phyloP scores from a whole-genome alignment of 352 stramenopile species.

The Globisporangium acanthophoron region DNA sequence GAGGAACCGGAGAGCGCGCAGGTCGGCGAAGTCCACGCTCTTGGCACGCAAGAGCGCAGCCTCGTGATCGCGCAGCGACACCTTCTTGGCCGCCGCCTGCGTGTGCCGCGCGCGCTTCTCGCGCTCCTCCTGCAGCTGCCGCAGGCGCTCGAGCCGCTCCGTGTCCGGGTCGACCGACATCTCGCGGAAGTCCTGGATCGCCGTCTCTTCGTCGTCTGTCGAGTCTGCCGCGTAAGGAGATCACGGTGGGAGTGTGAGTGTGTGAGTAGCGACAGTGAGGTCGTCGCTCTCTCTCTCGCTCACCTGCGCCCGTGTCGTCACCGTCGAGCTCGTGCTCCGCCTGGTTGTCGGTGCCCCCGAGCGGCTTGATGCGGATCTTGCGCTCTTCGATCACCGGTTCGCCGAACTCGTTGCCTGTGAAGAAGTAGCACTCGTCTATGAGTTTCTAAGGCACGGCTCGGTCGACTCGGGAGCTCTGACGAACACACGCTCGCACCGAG shows the following conservation, averaged over 20 bases:
- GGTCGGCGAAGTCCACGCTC: constrained; percentile 49
- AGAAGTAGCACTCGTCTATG: neutral
- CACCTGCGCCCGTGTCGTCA: constrained; percentile 10
- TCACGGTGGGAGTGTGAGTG: too few species aligned
- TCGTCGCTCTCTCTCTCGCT: constrained; percentile 13
- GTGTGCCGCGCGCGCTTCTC: constrained; percentile 41
- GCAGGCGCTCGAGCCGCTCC: constrained; percentile 54
- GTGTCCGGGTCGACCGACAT: constrained; percentile 53
- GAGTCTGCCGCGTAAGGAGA: neutral
- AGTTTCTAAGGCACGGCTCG: too few species aligned
- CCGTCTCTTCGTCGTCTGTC: constrained; percentile 28
- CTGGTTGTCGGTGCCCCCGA: constrained; percentile 17
- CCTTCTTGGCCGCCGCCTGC: constrained; percentile 22
- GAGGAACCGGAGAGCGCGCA: constrained; percentile 50
- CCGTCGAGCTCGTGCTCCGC: neutral
- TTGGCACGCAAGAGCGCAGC: constrained; percentile 37
- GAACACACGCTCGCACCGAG: constrained; percentile 23
- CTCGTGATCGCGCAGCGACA: constrained; percentile 28
- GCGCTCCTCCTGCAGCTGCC: constrained; percentile 49
- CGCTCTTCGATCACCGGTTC: constrained; percentile 79
- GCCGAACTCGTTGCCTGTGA: constrained; percentile 52
- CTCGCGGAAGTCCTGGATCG: constrained; percentile 46
- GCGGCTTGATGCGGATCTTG: constrained; percentile 63
- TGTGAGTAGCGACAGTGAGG: too few species aligned
- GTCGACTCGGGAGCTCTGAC: neutral